A percentile compares a stretch with the other conserved stretches of the same genome.
Evolutionary conservation across 1,284 basidiomycete genomes (phyloP).

Genomic region (Rugosomyces carneus): DNA sequence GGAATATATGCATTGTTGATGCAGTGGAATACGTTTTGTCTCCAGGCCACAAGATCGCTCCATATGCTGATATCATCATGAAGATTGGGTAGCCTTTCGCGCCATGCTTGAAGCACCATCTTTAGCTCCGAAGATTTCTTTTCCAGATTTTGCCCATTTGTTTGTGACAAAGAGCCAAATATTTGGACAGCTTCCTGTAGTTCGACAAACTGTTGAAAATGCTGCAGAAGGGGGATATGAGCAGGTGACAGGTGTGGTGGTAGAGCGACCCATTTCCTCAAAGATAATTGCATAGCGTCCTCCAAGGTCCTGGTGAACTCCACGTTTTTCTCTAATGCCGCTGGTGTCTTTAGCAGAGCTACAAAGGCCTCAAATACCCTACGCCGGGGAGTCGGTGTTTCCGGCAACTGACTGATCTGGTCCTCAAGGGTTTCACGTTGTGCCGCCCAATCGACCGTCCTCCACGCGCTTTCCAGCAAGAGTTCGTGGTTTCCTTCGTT

Average conservation of each 20-base stretch:
- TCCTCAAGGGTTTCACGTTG: constrained; percentile 80
- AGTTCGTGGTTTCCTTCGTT: constrained; percentile 91
- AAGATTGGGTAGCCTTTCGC: constrained; percentile 92
- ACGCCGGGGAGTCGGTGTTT: constrained; percentile 87
- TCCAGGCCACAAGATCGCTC: constrained; percentile 98
- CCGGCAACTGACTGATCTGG: constrained; percentile 77
- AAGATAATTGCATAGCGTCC: constrained; percentile 94
- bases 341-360: constrained; percentile 68
- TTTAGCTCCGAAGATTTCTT: constrained; percentile 95
- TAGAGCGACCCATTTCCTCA: constrained; percentile 93
- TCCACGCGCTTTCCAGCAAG: constrained; percentile 93
- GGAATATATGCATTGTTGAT: constrained; percentile 98
- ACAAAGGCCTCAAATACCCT: constrained; percentile 96
- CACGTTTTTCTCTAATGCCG: constrained; percentile 61
- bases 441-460: constrained; percentile 87
- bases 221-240: constrained; percentile 91
- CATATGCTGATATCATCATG: constrained; percentile 99
- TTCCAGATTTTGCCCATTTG: constrained; percentile 87
- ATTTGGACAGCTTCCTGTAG: constrained; percentile 95
- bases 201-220: constrained; percentile 99
- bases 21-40: constrained; percentile 89
- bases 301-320: constrained; percentile 88
- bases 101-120: constrained; percentile 94
- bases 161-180: constrained; percentile 85
- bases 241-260: constrained; percentile 85